Base-by-base conservation (phyloP, 1,284 basidiomycete species). In the Trametes versicolor region DNA sequence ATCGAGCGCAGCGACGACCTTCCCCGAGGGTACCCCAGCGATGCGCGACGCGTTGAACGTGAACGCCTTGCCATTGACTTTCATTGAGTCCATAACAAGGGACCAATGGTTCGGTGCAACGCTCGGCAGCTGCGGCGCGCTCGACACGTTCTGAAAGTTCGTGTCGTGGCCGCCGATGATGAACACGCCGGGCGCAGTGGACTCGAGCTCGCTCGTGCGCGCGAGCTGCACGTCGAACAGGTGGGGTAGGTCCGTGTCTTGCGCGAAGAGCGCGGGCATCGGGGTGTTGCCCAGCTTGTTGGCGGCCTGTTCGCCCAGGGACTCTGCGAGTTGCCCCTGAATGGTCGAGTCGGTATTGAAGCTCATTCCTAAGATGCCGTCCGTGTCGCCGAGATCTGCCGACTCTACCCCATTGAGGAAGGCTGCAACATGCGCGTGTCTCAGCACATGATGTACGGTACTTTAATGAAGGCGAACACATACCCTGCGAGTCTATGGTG, bases 41-140 rank as follows among this genome's bases (percentile, higher is more conserved):
- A 75, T 69, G 19, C 61, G 58, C 19, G 76, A 75, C 57, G 65
- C 39, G 59, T 74, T 75, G 68, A 76, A 74, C 53, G 67, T 9
- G 67, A 75, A 74, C 50, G 53, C 32, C 61, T 71, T 49, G 34
- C 74, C 75, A 66, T 77, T 74, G 49, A 77, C 66, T 12, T 60
- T 67, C 70, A 77, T 71, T 39, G 65, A 66, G 63, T 77, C 76
- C 63, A 77, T 62, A n/a, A 72, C 60, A 12, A 75, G 63, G 10
- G 69, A 71, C 77, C 76, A 77, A 13, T 74, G 69, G 19, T 73
- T 90, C 83, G 77, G 71, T 64, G 69, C 72, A 84, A 53, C 90
- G 83, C 70, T 83, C 79, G 61, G 65, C 13, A 77, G 73, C 66
- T 72, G 67, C 17, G 75, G 72, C 50, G 73, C 70, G 45, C 66